Evolutionary conservation across 163 green algal species (phyloP), one percentile per base, ranked within the genome.

Genomic region (Coccomyxa subellipsoidea): DNA sequence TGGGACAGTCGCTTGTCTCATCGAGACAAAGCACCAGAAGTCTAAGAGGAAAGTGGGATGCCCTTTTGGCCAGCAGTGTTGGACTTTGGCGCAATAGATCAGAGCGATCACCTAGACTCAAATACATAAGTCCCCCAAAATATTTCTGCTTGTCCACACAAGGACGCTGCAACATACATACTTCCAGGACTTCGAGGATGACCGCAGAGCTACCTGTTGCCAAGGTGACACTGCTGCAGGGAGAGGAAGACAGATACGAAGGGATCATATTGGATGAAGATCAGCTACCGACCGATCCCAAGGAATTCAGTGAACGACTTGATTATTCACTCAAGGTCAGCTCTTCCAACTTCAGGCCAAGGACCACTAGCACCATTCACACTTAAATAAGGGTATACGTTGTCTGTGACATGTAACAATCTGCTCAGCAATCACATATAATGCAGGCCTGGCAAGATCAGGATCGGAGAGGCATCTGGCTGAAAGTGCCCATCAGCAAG

Each of bases 391-490:
- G n/a, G n/a, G n/a, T n/a, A n/a, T n/a, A n/a, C n/a, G n/a, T n/a
- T 12, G 47, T 18, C 47, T 8, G 47, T 18, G 15, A 18, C 47
- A 8, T 8, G 4, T 12, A 8, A 8, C 23, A 2, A 54, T 59
- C 21, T 59, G 23, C 3, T 12, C 4, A 7, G 21, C 15, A 2
- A 59, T 8, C 23, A 39, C 29, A 9, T 40, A 32, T 9, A 72
- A 31, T 79, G 27, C 38, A 85, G 76, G 59, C 66, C 8, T 85
- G 76, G 81, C 35, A 76, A n/a, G 18, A n/a, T 29, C 70, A 78
- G 21, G 21, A 40, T 4, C 31, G 54, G 8, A 84, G 38, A 83
- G 86, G 91, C 39, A 87, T 94, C 37, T 94, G 92, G 92, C 81
- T 94, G 21, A 89, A 87, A 69, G 9, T 94, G 5, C 90, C 86